Conservation (phyloP, 1,139 yeast species). For the Eremothecium sinecaudum region DNA sequence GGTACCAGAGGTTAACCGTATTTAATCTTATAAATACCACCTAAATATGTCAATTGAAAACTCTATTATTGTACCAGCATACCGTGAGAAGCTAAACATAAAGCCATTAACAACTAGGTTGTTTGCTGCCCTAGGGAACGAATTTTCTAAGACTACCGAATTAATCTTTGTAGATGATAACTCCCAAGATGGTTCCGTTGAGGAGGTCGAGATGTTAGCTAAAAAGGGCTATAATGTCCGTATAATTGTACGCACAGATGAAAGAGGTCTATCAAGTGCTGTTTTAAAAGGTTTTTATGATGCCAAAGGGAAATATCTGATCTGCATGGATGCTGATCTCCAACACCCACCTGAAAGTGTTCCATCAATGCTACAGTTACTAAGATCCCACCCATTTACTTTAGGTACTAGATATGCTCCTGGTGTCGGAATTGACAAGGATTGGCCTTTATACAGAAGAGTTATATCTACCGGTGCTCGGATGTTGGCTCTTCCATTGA, state of each 20-base stretch:
- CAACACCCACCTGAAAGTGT: constrained; percentile 43
- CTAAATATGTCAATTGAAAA: constrained; percentile 31
- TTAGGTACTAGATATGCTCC: constrained; percentile 42
- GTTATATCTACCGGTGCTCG: constrained; percentile 40
- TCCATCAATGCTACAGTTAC: constrained; percentile 34
- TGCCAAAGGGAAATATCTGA: constrained; percentile 36
- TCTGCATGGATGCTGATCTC: constrained; percentile 43
- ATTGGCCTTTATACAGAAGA: constrained; percentile 41
- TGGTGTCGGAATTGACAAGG: constrained; percentile 42
- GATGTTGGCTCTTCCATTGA: constrained; percentile 37
- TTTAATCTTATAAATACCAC: no score
- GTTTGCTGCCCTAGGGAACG: constrained; percentile 38
- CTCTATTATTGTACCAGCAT: constrained; percentile 40
- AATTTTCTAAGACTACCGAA: constrained; percentile 34
- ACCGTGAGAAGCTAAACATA: constrained; percentile 39
- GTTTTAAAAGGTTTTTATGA: constrained; percentile 38
- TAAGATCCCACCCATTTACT: constrained; percentile 35
- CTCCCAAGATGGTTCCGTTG: constrained; percentile 41
- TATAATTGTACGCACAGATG: constrained; percentile 39
- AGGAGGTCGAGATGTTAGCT: constrained; percentile 36
- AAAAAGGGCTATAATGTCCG: constrained; percentile 38
- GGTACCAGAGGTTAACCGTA: no score
- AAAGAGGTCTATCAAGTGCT: constrained; percentile 40
- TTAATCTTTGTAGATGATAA: constrained; percentile 41
- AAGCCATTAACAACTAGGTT: constrained; percentile 38